phyloP scores from a whole-genome alignment of 331 rosid genomes.

The Malus hybrid region DNA sequence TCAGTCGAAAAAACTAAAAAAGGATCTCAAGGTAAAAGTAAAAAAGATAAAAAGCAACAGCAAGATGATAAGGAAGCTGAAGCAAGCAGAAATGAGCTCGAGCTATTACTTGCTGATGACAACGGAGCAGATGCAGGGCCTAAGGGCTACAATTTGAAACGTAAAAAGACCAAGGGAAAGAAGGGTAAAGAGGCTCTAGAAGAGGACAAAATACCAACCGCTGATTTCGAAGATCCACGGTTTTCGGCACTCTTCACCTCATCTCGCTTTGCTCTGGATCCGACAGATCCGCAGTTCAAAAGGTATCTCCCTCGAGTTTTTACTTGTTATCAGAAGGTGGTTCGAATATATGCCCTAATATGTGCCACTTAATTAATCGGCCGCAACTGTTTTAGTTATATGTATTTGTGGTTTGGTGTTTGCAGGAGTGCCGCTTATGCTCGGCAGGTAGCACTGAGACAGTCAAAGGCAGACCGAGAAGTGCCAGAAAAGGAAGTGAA shows the following conservation, averaged over 20 bases:
- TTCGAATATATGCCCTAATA: background rate
- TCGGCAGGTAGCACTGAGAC: constrained; percentile 52
- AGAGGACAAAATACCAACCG: constrained; percentile 62
- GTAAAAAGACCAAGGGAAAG: constrained; percentile 54
- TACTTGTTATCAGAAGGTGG: background rate
- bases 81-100: constrained; percentile 82
- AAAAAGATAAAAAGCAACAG: constrained; percentile 19
- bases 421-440: constrained; percentile 72
- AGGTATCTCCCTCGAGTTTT: constrained; percentile 35
- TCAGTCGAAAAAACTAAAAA: constrained; percentile 39
- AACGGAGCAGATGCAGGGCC: constrained; percentile 41
- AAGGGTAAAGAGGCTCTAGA: constrained; percentile 43
- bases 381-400: background rate
- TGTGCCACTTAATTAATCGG: constrained; percentile 1
- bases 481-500: constrained; percentile 28
- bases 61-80: constrained; percentile 34
- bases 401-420: constrained; percentile 8
- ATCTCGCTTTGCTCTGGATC: constrained; percentile 65
- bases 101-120: constrained; percentile 84
- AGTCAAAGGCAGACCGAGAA: constrained; percentile 28
- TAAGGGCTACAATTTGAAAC: constrained; percentile 72
- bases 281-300: constrained; percentile 84
- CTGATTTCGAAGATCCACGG: constrained; percentile 65
- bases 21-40: constrained; percentile 21
- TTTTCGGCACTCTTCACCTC: constrained; percentile 52